Percentiles rank a stretch among this genome's conserved stretches.
Evolutionary conservation across 345 rosid genomes (phyloP).

Genomic region (Salix udensis): DNA sequence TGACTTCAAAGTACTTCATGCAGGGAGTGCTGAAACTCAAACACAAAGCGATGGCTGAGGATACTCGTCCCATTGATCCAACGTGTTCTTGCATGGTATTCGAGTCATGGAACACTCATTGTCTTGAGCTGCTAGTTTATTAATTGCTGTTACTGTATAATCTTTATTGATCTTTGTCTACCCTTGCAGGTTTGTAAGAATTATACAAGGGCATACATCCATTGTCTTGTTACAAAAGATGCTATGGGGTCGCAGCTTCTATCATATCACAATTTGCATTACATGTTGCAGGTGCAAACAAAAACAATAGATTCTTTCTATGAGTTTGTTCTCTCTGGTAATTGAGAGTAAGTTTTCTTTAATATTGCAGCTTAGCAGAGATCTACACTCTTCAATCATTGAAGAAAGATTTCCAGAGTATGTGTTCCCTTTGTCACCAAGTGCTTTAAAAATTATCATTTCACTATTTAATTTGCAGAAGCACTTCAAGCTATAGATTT

Average conservation of each 20-base stretch:
- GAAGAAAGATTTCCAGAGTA: conserved; percentile 64
- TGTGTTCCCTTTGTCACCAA: conserved; percentile 20
- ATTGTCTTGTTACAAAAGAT: conserved; percentile 68
- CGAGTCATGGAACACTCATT: not conserved
- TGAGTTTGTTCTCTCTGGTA: conserved; percentile 2
- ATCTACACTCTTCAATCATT: conserved; percentile 55
- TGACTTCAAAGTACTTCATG: conserved; percentile 3
- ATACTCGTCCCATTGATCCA: conserved; percentile 67
- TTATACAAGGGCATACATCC: conserved; percentile 69
- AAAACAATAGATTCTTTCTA: not conserved
- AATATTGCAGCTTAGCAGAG: conserved; percentile 62
- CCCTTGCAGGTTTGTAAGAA: conserved; percentile 66
- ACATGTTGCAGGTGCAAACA: conserved; percentile 54
- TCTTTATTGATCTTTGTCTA: not conserved
- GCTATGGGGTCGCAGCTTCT: conserved; percentile 85
- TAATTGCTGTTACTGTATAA: not conserved
- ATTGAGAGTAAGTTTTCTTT: conserved; percentile 1
- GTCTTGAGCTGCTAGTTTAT: not conserved
- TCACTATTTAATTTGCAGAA: not conserved
- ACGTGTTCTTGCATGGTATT: conserved; percentile 67
- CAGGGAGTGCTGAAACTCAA: conserved; percentile 75
- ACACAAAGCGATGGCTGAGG: conserved; percentile 59
- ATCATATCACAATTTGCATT: conserved; percentile 68
- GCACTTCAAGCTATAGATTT: not conserved
- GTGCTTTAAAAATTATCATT: not conserved